Conservation (phyloP, 768 basidiomycete species). For the Fomitopsis pulvina region DNA sequence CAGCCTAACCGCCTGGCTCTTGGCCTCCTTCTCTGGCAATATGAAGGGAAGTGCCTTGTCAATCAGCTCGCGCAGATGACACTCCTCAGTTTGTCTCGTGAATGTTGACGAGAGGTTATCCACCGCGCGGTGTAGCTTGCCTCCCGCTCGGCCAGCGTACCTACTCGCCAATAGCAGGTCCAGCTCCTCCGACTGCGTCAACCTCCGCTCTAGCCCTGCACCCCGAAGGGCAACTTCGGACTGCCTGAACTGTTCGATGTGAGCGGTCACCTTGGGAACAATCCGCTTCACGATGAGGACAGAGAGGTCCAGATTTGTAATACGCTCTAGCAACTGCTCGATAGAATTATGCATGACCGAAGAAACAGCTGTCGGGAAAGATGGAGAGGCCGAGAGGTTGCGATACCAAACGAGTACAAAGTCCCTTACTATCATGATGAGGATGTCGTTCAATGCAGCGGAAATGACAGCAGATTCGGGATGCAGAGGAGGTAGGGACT, state of each 20-base stretch:
- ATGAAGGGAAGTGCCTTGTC: conserved; percentile 66
- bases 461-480: conserved; percentile 62
- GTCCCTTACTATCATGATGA: conserved; percentile 76
- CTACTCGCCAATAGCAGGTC: conserved; percentile 80
- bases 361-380: conserved; percentile 85
- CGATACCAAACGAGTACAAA: conserved; percentile 90
- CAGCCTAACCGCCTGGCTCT: conserved; percentile 63
- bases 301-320: conserved; percentile 60
- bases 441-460: conserved; percentile 68
- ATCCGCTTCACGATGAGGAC: conserved; percentile 76
- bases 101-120: conserved; percentile 85
- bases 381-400: conserved; percentile 76
- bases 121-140: conserved; percentile 78
- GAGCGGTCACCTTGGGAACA: conserved; percentile 82
- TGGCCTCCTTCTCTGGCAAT: conserved; percentile 69
- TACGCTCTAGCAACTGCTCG: conserved; percentile 48
- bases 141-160: conserved; percentile 60
- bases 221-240: conserved; percentile 85
- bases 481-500: conserved; percentile 59
- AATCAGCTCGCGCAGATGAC: conserved; percentile 67
- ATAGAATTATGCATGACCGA: conserved; percentile 62
- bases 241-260: conserved; percentile 85
- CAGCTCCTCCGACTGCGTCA: conserved; percentile 87
- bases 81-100: conserved; percentile 85
- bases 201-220: conserved; percentile 69